These are phyloP conservation scores for Lipomyces yamanashiensis DNA, from an alignment of 805 yeast genomes.

Conservation along the genomic window DNA sequence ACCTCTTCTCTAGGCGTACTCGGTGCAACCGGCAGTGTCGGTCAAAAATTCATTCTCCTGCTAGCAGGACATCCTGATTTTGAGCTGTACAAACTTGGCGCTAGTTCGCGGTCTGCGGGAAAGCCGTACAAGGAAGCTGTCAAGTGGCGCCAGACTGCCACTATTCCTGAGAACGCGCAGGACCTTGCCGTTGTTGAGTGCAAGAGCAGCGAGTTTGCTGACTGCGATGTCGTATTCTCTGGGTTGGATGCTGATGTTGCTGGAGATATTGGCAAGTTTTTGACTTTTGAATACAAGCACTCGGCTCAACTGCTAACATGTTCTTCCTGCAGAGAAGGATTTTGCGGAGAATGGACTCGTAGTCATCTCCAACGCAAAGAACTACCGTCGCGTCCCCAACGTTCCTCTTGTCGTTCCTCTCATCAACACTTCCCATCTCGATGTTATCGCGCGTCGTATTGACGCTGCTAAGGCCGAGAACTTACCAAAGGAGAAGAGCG, in stretches of 20 bases:
- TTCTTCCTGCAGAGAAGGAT: slow-evolving; percentile 59
- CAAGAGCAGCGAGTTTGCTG: slow-evolving; percentile 71
- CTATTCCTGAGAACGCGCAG: slow-evolving; percentile 72
- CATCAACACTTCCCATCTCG: slow-evolving; percentile 88
- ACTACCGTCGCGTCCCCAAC: slow-evolving; percentile 82
- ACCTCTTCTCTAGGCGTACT: slow-evolving; percentile 66
- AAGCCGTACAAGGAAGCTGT: slow-evolving; percentile 82
- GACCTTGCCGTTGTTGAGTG: slow-evolving; percentile 76
- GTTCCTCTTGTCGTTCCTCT: slow-evolving; percentile 96
- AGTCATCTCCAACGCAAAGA: slow-evolving; percentile 93
- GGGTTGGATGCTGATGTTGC: slow-evolving; percentile 94
- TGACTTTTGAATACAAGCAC: neutral
- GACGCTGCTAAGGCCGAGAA: slow-evolving; percentile 50
- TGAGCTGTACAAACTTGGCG: slow-evolving; percentile 83
- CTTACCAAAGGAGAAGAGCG: slow-evolving; percentile 63
- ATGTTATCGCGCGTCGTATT: slow-evolving; percentile 65
- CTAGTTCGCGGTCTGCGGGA: slow-evolving; percentile 93
- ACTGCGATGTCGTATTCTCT: slow-evolving; percentile 92
- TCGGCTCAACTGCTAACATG: neutral
- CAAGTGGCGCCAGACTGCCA: slow-evolving; percentile 89
- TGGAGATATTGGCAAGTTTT: slow-evolving; percentile 63
- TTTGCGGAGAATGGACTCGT: slow-evolving; percentile 81
- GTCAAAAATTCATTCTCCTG: slow-evolving; percentile 89
- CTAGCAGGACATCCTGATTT: slow-evolving; percentile 88
- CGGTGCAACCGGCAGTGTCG: slow-evolving; percentile 98